These are phyloP conservation scores for Avicennia marina DNA, from an alignment of 257 asterid genomes.

Conservation along the genomic window DNA sequence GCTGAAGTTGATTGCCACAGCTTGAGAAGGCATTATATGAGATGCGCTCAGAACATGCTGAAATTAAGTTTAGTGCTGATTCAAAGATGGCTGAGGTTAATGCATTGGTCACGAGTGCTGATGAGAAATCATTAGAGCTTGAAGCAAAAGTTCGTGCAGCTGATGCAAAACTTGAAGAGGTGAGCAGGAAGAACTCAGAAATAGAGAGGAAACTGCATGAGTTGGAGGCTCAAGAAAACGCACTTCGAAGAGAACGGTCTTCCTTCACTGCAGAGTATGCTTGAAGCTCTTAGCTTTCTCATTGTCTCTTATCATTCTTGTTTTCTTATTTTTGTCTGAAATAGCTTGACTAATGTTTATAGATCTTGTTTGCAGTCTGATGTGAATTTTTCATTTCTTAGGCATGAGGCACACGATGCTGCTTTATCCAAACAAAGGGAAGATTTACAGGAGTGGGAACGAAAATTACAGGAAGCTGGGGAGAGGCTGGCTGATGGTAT, in stretches of 20 bases:
- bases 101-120: conserved; percentile 66
- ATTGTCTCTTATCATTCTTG: conserved; percentile 1
- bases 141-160: conserved; percentile 80
- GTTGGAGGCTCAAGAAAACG: conserved; percentile 69
- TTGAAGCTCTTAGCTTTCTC: conserved; percentile 11
- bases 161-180: conserved; percentile 90
- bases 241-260: conserved; percentile 71
- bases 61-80: conserved; percentile 83
- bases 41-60: conserved; percentile 88
- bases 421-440: conserved; percentile 75
- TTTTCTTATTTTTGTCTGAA: not conserved
- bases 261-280: conserved; percentile 73
- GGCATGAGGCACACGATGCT: conserved; percentile 67
- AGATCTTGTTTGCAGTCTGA: conserved; percentile 17
- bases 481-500: conserved; percentile 80
- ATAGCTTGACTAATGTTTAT: not conserved
- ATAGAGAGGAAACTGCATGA: conserved; percentile 70
- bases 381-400: conserved; percentile 23
- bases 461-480: conserved; percentile 73
- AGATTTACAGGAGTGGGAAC: conserved; percentile 88
- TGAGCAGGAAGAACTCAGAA: conserved; percentile 79
- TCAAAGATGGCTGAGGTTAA: conserved; percentile 75
- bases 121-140: conserved; percentile 75
- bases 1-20: conserved; percentile 45
- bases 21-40: conserved; percentile 81